A percentile compares a stretch with the other conserved stretches of the same genome.
phyloP scores from a whole-genome alignment of 306 rosid species.

The Myrica gale region DNA sequence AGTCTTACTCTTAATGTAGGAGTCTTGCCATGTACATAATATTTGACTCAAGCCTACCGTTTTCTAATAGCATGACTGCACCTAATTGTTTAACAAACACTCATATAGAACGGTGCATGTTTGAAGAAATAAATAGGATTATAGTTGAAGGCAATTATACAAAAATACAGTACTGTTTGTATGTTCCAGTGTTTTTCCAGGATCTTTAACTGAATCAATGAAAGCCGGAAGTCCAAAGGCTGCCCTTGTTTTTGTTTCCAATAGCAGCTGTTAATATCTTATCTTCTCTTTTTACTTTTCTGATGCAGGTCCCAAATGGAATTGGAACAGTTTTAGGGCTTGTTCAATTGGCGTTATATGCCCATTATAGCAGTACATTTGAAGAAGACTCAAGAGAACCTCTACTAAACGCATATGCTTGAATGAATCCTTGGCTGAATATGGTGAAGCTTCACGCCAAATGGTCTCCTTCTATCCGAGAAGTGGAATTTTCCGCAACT shows the following conservation, averaged over 20 bases:
- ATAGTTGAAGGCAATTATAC: not conserved
- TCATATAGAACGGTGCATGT: too few relatives aligned
- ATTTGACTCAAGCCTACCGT: not conserved
- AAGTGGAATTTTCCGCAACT: not conserved
- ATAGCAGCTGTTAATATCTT: not conserved
- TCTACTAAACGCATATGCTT: not conserved
- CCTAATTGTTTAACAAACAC: not conserved
- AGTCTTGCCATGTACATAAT: not conserved
- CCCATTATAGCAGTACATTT: not conserved
- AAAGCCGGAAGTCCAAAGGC: not conserved
- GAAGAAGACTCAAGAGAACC: not conserved
- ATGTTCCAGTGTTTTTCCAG: not conserved
- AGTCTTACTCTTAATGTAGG: not conserved
- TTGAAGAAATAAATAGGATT: not conserved
- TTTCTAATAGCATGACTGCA: not conserved
- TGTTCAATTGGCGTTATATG: not conserved
- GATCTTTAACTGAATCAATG: not conserved
- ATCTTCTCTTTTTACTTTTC: not conserved
- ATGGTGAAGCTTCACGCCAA: not conserved
- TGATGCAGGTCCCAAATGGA: not conserved
- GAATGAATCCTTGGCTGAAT: not conserved
- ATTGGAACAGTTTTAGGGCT: constrained; percentile 7
- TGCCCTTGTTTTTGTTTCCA: not conserved
- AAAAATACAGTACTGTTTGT: not conserved
- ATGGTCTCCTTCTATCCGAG: not conserved